Conservation (phyloP, 2,329 filamentous ascomycete genomes). For the Talaromyces sp. region DNA sequence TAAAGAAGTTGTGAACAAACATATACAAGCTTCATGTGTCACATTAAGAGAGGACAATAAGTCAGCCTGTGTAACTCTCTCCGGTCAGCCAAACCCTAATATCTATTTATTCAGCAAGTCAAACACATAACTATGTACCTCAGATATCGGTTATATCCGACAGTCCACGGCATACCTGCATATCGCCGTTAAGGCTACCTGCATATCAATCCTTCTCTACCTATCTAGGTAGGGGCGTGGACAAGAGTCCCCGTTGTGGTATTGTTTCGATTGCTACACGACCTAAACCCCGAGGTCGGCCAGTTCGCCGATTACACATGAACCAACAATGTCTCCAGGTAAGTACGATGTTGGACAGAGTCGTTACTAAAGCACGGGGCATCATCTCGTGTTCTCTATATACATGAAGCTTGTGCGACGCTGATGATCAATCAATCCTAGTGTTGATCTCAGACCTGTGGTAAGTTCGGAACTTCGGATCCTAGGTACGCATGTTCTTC, state of each 20-base stretch:
- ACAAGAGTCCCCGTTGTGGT: background rate
- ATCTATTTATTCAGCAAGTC: background rate
- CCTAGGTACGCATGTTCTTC: background rate
- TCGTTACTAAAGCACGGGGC: background rate
- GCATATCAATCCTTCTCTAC: background rate
- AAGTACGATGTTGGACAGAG: background rate
- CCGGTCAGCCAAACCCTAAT: background rate
- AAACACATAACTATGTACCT: too few species aligned
- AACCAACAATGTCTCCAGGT: background rate
- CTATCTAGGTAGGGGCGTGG: too few species aligned
- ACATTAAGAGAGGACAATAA: background rate
- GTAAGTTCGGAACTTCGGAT: too few species aligned
- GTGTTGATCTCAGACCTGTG: too few species aligned
- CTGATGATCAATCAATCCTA: too few species aligned
- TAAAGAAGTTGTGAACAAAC: background rate
- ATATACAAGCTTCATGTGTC: background rate
- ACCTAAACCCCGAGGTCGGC: conserved; percentile 3
- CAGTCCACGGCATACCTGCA: background rate
- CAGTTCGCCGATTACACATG: conserved; percentile 9
- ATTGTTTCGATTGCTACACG: background rate
- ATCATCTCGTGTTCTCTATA: background rate
- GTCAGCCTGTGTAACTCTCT: background rate
- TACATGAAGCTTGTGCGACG: background rate
- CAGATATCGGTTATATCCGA: background rate
- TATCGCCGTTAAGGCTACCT: conserved; percentile 4